Evolutionary conservation across 202 grass and related monocot genomes (phyloP), one percentile per base, ranked within the genome.

Genomic region (Dendrocalamus latiflorus): DNA sequence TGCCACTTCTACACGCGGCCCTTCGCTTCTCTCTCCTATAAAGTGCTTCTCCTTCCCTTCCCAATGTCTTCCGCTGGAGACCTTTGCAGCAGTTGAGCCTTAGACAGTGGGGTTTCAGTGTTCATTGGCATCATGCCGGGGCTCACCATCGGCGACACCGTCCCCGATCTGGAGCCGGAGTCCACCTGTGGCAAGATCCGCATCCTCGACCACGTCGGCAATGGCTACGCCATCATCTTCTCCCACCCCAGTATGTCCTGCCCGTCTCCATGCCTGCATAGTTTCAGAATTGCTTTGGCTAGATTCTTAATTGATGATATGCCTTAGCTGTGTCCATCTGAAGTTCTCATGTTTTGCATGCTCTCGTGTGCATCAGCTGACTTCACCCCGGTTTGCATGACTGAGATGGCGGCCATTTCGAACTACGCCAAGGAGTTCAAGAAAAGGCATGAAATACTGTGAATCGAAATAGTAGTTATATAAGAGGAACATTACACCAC

Each of bases 121-220:
- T 6, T 9, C 18, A 0, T 16, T 41, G 13, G 10, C 0, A 6
- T 45, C 65, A 93, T 98, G 95, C 93, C 91, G 38, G 95, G 95
- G 7, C 87, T 98, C 2, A 98, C 95, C 47, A 90, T 98, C 76
- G 95, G 95, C 66, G 92, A 95, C 61, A 93, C 89, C 58, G 39
- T 98, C 74, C 91, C 95, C 37, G 63, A 95, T 82, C 85, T 98
- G 70, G 85, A 90, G 89, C 88, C 91, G 20, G 95, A 95, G 48
- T 95, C 95, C 70, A 98, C 95, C 81, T 85, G 90, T 1, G 95
- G 95, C 70, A 78, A 59, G 64, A 95, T 95, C 81, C 69, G 83
- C 70, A 90, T 95, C 83, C 95, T 93, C 51, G 90, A 95, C 79
- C 93, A 78, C 78, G 65, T 95, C 64, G 87, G 74, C 70, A 70